phyloP scores from a whole-genome alignment of 139 green algal species.

The Picochlorum costavermella region DNA sequence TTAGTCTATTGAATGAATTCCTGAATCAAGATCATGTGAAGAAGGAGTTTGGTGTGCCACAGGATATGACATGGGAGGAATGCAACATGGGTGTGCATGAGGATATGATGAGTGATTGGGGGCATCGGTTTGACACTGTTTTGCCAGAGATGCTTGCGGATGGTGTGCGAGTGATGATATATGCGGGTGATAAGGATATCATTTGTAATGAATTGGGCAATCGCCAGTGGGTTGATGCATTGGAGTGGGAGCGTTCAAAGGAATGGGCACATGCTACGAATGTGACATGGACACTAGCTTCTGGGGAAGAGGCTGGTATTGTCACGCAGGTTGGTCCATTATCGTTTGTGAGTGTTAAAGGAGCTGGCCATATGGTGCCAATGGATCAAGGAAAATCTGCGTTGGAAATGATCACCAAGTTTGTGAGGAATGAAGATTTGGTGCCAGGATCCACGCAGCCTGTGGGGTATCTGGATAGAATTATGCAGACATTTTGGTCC shows the following conservation, averaged over 20 bases:
- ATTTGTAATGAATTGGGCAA: conserved; percentile 72
- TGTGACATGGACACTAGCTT: conserved; percentile 34
- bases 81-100: conserved; percentile 59
- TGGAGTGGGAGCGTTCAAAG: conserved; percentile 26
- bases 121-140: conserved; percentile 35
- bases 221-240: conserved; percentile 54
- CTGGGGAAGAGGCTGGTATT: conserved; percentile 41
- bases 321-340: conserved; percentile 45
- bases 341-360: conserved; percentile 60
- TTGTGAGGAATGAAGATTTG: conserved; percentile 35
- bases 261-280: conserved; percentile 7
- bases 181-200: conserved; percentile 63
- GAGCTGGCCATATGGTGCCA: conserved; percentile 52
- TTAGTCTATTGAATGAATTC: conserved; percentile 41
- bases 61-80: conserved; percentile 44
- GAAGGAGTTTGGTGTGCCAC: conserved; percentile 51
- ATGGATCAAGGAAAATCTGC: conserved; percentile 65
- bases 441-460: neutral
- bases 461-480: no score
- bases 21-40: conserved; percentile 48
- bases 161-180: conserved; percentile 70
- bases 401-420: conserved; percentile 62
- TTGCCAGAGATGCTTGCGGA: conserved; percentile 63
- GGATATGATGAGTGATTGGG: conserved; percentile 47
- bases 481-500: no score